These are phyloP conservation scores for Raddia distichophylla DNA, from an alignment of 176 grass and related monocot genomes.

Conservation along the genomic window DNA sequence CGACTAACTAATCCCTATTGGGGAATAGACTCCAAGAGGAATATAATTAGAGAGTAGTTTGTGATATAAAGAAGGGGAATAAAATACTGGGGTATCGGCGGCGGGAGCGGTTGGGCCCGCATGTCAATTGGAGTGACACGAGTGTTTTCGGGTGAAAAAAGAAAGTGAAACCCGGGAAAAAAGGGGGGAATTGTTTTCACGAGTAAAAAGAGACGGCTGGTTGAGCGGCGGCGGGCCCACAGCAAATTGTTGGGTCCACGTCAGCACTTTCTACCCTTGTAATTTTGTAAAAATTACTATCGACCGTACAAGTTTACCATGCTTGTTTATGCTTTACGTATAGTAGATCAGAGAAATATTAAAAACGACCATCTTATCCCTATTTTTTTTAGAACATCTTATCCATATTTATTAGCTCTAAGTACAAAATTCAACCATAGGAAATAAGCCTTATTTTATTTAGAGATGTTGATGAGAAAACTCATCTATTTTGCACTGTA, in stretches of 20 bases:
- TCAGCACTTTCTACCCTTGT: too few relatives aligned
- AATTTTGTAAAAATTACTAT: too few relatives aligned
- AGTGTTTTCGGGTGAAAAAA: background rate
- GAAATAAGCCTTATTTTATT: too few relatives aligned
- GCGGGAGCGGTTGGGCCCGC: background rate
- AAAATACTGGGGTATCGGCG: background rate
- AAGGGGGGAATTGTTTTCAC: constrained; percentile 17
- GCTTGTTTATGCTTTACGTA: too few relatives aligned
- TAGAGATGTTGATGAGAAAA: too few relatives aligned
- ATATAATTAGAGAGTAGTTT: background rate
- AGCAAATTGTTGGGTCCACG: constrained; percentile 12
- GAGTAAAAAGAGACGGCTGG: constrained; percentile 32
- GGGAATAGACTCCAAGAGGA: background rate
- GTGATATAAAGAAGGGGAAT: background rate
- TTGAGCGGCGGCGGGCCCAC: background rate
- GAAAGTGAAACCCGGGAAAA: background rate
- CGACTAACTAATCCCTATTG: background rate
- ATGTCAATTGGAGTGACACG: background rate
- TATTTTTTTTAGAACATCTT: too few relatives aligned
- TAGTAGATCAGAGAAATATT: too few relatives aligned
- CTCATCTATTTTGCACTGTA: too few relatives aligned
- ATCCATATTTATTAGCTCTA: too few relatives aligned
- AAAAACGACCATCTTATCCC: too few relatives aligned
- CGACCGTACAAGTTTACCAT: too few relatives aligned
- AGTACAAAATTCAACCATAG: too few relatives aligned